These are phyloP conservation scores for Apophysomyces sp. DNA, from an alignment of 371 early-diverging fungal genomes.

Conservation along the genomic window DNA sequence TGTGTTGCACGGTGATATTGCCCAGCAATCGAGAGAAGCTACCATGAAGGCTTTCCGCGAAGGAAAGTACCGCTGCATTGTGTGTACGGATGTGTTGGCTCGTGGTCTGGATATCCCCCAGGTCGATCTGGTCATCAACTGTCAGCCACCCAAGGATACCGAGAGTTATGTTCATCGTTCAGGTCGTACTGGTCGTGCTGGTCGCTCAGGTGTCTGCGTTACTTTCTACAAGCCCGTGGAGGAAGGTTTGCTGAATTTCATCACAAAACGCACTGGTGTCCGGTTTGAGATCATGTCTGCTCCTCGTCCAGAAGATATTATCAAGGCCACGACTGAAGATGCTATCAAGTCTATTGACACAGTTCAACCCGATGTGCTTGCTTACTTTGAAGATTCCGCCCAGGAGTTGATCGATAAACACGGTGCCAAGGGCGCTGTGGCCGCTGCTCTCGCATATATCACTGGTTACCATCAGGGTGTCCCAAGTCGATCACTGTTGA, in stretches of 20 bases:
- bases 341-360: constrained; percentile 67
- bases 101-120: constrained; percentile 98
- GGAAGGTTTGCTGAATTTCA: constrained; percentile 72
- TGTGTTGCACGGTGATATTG: constrained; percentile 95
- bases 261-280: constrained; percentile 78
- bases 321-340: constrained; percentile 74
- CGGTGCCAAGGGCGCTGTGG: constrained; percentile 71
- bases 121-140: constrained; percentile 97
- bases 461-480: constrained; percentile 83
- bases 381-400: constrained; percentile 76
- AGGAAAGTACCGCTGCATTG: constrained; percentile 81
- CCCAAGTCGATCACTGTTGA: constrained; percentile 75
- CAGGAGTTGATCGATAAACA: constrained; percentile 64
- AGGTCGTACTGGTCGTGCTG: constrained; percentile 98
- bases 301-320: constrained; percentile 88
- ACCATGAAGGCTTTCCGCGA: constrained; percentile 89
- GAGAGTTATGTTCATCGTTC: constrained; percentile 97
- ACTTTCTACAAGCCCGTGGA: constrained; percentile 90
- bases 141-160: constrained; percentile 91
- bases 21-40: constrained; percentile 85
- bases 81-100: constrained; percentile 94
- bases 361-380: constrained; percentile 72
- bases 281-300: constrained; percentile 78
- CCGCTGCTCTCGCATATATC: constrained; percentile 83
- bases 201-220: constrained; percentile 87